Percentiles rank a stretch among this genome's conserved stretches.
phyloP scores from a whole-genome alignment of 176 grass and related monocot species.

The Thalia dealbata region DNA sequence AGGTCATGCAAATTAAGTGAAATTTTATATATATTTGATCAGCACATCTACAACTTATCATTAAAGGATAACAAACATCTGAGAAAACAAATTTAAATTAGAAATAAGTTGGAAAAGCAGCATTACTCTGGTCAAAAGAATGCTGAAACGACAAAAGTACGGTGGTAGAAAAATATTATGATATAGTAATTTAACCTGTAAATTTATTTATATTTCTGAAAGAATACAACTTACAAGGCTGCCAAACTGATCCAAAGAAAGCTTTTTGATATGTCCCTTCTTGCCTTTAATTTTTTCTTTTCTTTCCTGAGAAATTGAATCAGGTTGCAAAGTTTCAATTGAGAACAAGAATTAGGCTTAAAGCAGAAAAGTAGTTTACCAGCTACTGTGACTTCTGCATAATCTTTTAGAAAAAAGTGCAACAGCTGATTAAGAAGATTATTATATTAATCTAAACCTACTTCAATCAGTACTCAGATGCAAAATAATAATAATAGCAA shows the following conservation, averaged over 20 bases:
- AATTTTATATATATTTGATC: background rate
- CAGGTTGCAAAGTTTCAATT: background rate
- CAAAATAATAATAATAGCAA: background rate
- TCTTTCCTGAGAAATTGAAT: constrained; percentile 60
- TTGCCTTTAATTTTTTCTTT: constrained; percentile 88
- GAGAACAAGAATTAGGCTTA: constrained; percentile 1
- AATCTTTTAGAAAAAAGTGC: background rate
- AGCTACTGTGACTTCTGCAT: background rate
- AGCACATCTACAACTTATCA: background rate
- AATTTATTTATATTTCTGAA: background rate
- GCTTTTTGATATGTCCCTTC: constrained; percentile 71
- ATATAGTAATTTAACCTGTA: constrained; percentile 1
- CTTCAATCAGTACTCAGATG: background rate
- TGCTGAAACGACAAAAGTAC: background rate
- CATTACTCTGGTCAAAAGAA: constrained; percentile 1
- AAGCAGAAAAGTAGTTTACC: background rate
- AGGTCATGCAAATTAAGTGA: background rate
- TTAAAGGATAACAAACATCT: background rate
- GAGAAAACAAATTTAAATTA: background rate
- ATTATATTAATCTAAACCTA: background rate
- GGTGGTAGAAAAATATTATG: background rate
- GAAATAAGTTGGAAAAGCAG: background rate
- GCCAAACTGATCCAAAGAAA: constrained; percentile 76
- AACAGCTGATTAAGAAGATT: background rate
- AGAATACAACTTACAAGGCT: constrained; percentile 61